Conservation (phyloP, 2,329 filamentous ascomycete species). For the Thielaviopsis ethacetica region DNA sequence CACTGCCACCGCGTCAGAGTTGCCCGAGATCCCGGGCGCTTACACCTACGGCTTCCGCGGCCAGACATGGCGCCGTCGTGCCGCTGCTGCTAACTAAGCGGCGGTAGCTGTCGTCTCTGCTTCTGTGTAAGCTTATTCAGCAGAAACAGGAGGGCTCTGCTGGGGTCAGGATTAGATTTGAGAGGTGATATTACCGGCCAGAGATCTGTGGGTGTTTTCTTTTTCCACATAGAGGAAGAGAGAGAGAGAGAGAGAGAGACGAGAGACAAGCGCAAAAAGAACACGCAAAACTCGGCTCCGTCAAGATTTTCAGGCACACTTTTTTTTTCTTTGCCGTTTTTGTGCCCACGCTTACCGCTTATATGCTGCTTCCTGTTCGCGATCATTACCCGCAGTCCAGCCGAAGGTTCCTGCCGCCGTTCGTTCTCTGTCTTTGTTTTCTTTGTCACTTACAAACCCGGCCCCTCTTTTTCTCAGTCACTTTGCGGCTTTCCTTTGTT, state of each 20-base stretch:
- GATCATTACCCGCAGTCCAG: background rate
- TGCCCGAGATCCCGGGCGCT: slow-evolving; percentile 7
- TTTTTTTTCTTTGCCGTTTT: background rate
- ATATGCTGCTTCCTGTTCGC: background rate
- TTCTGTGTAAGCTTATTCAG: no score
- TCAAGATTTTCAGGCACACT: background rate
- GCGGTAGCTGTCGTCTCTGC: background rate
- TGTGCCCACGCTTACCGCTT: background rate
- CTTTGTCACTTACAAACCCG: background rate
- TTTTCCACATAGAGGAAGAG: no score
- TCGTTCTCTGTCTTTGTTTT: background rate
- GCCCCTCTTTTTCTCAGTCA: background rate
- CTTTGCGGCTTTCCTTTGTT: background rate
- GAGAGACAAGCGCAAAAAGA: no score
- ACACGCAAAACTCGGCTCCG: no score
- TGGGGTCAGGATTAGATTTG: no score
- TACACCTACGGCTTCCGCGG: slow-evolving; percentile 10
- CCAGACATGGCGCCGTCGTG: slow-evolving; percentile 6
- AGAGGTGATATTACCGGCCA: no score
- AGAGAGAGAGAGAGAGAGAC: no score
- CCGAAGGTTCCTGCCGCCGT: background rate
- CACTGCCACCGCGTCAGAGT: background rate
- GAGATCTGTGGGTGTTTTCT: no score
- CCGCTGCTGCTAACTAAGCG: slow-evolving; percentile 3
- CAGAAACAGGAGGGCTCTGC: background rate